Evolutionary conservation across 306 rosid genomes (phyloP).

Genomic region (Prunus dulcis): DNA sequence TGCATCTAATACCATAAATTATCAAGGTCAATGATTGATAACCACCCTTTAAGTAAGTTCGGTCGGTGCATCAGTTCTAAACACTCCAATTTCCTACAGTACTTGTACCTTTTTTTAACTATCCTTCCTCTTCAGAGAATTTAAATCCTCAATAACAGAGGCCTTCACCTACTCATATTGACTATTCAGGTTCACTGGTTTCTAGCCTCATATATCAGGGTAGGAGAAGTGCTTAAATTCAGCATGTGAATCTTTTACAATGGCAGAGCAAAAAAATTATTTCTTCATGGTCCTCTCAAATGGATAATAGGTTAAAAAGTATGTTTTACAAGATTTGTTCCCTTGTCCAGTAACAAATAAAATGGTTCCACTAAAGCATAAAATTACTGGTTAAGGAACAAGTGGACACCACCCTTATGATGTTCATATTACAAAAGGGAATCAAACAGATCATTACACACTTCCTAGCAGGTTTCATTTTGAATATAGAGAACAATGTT

Average conservation of each 20-base stretch:
- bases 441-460: background rate
- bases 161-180: too few relatives aligned
- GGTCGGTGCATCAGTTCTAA: too few relatives aligned
- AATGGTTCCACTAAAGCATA: background rate
- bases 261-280: background rate
- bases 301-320: background rate
- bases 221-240: too few relatives aligned
- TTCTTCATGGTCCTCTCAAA: background rate
- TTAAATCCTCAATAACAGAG: too few relatives aligned
- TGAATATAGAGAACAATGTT: background rate
- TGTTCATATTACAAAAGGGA: background rate
- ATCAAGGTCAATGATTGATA: too few relatives aligned
- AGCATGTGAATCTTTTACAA: too few relatives aligned
- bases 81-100: too few relatives aligned
- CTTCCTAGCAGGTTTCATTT: background rate
- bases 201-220: background rate
- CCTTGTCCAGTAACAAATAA: background rate
- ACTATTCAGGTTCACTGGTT: too few relatives aligned
- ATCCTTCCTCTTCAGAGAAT: too few relatives aligned
- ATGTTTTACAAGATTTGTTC: background rate
- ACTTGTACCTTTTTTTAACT: too few relatives aligned
- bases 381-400: background rate
- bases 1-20: constrained; percentile 1
- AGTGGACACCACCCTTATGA: background rate
- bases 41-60: too few relatives aligned